phyloP scores from a whole-genome alignment of 768 basidiomycete genomes.

The Collybia sordida region DNA sequence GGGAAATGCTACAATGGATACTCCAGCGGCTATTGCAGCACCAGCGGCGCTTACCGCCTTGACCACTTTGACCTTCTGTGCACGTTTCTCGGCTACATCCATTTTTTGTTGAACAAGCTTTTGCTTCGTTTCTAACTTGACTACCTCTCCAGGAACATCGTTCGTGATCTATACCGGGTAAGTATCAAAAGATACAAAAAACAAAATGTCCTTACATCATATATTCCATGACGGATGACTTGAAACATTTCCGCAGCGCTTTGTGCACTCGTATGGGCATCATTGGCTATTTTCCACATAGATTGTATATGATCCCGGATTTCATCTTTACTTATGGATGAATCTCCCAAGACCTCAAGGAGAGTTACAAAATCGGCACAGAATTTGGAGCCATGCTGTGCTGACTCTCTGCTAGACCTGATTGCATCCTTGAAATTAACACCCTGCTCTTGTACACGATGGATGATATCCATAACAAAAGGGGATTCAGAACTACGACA shows the following conservation, averaged over 20 bases:
- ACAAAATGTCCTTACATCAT: background rate
- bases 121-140: conserved; percentile 8
- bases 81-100: conserved; percentile 6
- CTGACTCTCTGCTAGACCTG: conserved; percentile 1
- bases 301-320: background rate
- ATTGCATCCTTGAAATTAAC: conserved; percentile 12
- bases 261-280: background rate
- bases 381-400: conserved; percentile 2
- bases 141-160: conserved; percentile 11
- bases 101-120: background rate
- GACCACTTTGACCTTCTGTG: conserved; percentile 6
- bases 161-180: background rate
- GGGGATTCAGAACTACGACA: conserved; percentile 10
- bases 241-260: background rate
- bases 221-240: background rate
- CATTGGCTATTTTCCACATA: conserved; percentile 1
- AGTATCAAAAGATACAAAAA: background rate
- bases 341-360: background rate
- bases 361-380: conserved; percentile 1
- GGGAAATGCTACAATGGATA: conserved; percentile 11
- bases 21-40: conserved; percentile 13
- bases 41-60: conserved; percentile 13
- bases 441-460: conserved; percentile 8
- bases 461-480: conserved; percentile 12
- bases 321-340: background rate